Evolutionary conservation across 441 rosid genomes (phyloP), one percentile per base, ranked within the genome.

Genomic region (Syzygium syzygioides): DNA sequence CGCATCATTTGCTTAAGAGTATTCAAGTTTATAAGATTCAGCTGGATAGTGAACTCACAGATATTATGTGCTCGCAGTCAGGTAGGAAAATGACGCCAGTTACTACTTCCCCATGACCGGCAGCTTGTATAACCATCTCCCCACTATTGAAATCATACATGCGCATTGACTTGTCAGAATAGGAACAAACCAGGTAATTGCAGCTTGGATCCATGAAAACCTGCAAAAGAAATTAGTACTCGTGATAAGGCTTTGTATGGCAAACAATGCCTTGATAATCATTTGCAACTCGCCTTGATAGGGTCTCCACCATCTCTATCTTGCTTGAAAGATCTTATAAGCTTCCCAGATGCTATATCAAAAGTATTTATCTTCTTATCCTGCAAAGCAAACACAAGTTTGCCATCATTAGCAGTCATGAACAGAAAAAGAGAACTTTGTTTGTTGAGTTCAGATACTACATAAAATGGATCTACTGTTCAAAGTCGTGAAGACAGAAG

Each of bases 11-110:
- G 52, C n/a, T 76, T 26, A 76, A 76, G 41, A 76, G 52, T 76
- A 23, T 52, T 6, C n/a, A 71, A 71, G 83, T 37, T 71, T 37
- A 71, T 4, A 1, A 7, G 26, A 71, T 71, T 71, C 83, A 71
- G 62, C 64, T 85, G 23, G 45, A 85, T 37, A 34, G 18, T 41
- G 86, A 90, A 93, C 99, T 95, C 92, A 97, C 99, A 85, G 98
- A 95, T 90, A 95, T 93, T 17, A 97, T 91, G 92, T 96, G 99
- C 94, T 91, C 92, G 96, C 97, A 96, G 91, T 97, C 98, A 86
- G 98, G 96, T 93, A 97, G 92, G 93, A 96, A 97, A 88, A 95
- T 94, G 90, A 95, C 91, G 89, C 99, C 98, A 87, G 97, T 97
- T 86, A 94, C 90, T 85, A 94, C 94, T 94, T 95, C 98, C 87